Base-by-base conservation (phyloP, 345 rosid genomes). In the Microthlaspi erraticum region DNA sequence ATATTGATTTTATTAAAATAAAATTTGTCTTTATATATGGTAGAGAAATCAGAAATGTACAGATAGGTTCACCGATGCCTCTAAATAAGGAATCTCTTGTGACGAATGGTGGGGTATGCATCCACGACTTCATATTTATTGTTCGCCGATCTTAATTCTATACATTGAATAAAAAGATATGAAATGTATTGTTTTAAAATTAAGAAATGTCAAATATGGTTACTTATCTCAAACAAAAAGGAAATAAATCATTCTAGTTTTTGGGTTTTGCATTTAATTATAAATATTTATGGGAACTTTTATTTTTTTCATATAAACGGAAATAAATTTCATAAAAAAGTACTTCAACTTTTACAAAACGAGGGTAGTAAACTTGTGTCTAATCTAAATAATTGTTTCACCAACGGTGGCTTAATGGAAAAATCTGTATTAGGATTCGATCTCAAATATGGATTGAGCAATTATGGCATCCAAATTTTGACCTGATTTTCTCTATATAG, bases 31-130 rank as follows among this genome's bases (percentile, higher is more conserved):
- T 0, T 55, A n/a, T 57, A 32, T 26, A 39, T 65, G 72, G 53
- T 73, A 18, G 72, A 73, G 29, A 66, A 56, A 57, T 57, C 37
- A n/a, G n/a, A n/a, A n/a, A 26, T 49, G 33, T 11, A 26, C 4
- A 2, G 29, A 3, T 26, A 64, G 6, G 37, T 43, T 50, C n/a
- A 50, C 32, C 32, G 32, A 58, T 7, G 60, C 49, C 62, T 26
- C 43, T 44, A 36, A 64, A 72, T 72, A 42, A 65, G 60, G 58
- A 72, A 72, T 64, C 71, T 64, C 45, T 71, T 61, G 60, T 60
- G 75, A 62, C 48, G 64, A 71, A 52, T 36, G 64, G 70, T 63
- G 20, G 64, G 70, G 57, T 64, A 36, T 0, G 14, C 52, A 38
- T 57, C 53, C 52, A 49, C 37, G 72, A 39, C 53, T 73, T 57